A percentile compares a stretch with the other conserved stretches of the same genome.
Evolutionary conservation across 495 filamentous ascomycete genomes (phyloP).

Genomic region (Xanthoparmelia taractica): DNA sequence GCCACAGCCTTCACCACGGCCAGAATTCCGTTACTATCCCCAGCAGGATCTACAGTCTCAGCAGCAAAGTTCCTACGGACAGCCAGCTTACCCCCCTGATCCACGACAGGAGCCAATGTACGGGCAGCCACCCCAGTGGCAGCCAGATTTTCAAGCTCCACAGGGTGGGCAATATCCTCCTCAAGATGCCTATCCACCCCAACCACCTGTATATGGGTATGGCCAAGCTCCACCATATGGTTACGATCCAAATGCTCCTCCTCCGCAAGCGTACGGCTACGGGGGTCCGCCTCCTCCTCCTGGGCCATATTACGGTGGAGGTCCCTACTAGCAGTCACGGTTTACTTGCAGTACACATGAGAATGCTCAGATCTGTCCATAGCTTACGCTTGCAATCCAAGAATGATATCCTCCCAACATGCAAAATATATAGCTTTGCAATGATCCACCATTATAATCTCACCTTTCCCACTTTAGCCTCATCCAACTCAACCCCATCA

Average conservation of each 20-base stretch:
- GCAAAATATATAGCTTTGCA: not conserved
- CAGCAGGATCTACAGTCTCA: constrained; percentile 9
- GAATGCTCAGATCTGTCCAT: not conserved
- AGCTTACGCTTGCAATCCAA: not conserved
- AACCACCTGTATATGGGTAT: constrained; percentile 13
- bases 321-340: constrained; percentile 4
- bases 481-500: constrained; percentile 18
- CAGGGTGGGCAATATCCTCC: constrained; percentile 12
- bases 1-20: constrained; percentile 16
- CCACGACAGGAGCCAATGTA: constrained; percentile 8
- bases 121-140: constrained; percentile 13
- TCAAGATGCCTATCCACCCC: constrained; percentile 9
- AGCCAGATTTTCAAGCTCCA: constrained; percentile 14
- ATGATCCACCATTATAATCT: not conserved
- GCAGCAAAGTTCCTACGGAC: constrained; percentile 15
- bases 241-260: constrained; percentile 16
- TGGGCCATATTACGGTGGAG: constrained; percentile 10
- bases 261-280: constrained; percentile 15
- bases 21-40: constrained; percentile 9
- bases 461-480: not conserved
- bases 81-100: constrained; percentile 11
- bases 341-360: not conserved
- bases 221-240: constrained; percentile 13
- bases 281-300: constrained; percentile 13
- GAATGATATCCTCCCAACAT: not conserved